Conservation (phyloP, 225 moss, liverwort and hornwort species). For the Polytrichum commune region DNA sequence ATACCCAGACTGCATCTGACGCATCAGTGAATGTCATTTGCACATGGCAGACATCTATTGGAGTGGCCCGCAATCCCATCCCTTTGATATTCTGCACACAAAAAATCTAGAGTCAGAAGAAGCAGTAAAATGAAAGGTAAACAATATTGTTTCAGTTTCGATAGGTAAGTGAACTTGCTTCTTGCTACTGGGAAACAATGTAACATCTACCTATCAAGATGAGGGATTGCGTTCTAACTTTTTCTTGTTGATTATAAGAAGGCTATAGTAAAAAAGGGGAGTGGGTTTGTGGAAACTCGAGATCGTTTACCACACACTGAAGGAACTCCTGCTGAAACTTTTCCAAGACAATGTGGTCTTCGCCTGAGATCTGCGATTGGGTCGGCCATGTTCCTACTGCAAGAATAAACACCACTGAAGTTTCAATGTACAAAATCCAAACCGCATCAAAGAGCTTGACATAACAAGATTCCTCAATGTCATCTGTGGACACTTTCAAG, state of each 20-base stretch:
- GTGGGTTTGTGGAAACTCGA: not conserved
- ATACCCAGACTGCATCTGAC: constrained; percentile 51
- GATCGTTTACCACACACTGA: constrained; percentile 48
- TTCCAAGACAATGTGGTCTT: constrained; percentile 20
- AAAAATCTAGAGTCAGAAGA: not conserved
- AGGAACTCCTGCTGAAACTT: constrained; percentile 29
- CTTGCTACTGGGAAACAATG: no score
- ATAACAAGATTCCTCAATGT: not conserved
- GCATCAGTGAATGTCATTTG: constrained; percentile 34
- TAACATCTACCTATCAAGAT: no score
- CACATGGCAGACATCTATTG: constrained; percentile 32
- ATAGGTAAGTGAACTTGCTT: not conserved
- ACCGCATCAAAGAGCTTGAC: not conserved
- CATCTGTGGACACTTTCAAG: not conserved
- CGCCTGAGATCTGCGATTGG: not conserved
- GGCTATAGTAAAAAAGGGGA: not conserved
- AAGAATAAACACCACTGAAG: not conserved
- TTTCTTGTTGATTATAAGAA: not conserved
- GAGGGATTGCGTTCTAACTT: no score
- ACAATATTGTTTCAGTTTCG: not conserved
- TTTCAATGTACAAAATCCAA: not conserved
- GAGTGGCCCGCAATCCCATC: constrained; percentile 26
- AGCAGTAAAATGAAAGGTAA: not conserved
- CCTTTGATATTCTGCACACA: constrained; percentile 35
- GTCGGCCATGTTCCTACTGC: constrained; percentile 25